Conservation (phyloP, 345 rosid species). For the Kernera saxatilis region DNA sequence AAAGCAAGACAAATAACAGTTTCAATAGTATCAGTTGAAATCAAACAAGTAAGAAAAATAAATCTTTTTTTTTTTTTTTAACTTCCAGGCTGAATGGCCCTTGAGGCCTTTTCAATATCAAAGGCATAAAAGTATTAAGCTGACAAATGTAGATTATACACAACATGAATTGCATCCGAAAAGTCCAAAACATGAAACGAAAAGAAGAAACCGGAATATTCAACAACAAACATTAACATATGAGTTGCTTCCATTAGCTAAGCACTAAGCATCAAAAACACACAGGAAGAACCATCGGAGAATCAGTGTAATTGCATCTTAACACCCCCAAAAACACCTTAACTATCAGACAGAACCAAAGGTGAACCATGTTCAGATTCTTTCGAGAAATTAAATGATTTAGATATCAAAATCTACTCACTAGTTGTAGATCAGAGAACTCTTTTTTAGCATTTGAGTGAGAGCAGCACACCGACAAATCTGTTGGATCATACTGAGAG, state of each 20-base stretch:
- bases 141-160: background rate
- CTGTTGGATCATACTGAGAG: background rate
- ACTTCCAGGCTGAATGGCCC: background rate
- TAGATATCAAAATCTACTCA: background rate
- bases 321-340: background rate
- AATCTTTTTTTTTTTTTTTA: background rate
- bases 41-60: background rate
- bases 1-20: background rate
- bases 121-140: background rate
- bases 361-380: background rate
- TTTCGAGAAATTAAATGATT: background rate
- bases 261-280: background rate
- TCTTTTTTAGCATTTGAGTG: background rate
- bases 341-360: background rate
- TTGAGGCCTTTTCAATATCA: background rate
- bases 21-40: background rate
- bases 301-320: background rate
- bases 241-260: background rate
- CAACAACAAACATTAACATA: slow-evolving; percentile 1
- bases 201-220: background rate
- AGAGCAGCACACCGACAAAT: slow-evolving; percentile 10
- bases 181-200: background rate
- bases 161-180: background rate
- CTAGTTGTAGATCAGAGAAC: background rate
- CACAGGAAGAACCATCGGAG: slow-evolving; percentile 3